Evolutionary conservation across 129 eudicot species (phyloP).

Genomic region (Smallanthus sonchifolius): DNA sequence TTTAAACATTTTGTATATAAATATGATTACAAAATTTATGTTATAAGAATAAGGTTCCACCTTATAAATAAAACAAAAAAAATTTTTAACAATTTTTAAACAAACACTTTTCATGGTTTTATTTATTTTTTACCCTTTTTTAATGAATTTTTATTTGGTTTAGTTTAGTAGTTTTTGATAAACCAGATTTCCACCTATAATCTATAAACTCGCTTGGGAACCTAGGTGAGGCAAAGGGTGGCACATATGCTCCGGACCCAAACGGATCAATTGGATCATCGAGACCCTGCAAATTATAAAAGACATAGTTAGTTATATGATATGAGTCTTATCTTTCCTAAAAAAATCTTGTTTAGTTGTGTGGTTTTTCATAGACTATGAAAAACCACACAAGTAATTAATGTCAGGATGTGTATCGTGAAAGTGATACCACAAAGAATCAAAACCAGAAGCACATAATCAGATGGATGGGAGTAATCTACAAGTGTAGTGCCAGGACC

Average conservation of each 20-base stretch:
- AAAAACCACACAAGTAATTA: too few species aligned
- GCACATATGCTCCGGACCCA: conserved; percentile 4
- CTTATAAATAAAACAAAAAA: too few species aligned
- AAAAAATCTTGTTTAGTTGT: background rate
- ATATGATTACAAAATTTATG: too few species aligned
- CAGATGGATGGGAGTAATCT: background rate
- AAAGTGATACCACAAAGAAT: background rate
- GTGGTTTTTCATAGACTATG: background rate
- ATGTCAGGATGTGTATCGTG: background rate
- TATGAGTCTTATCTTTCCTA: background rate
- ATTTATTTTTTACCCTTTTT: too few species aligned
- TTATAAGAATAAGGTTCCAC: too few species aligned
- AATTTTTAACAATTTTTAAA: too few species aligned
- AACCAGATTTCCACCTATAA: too few species aligned
- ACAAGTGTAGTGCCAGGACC: conserved; percentile 8
- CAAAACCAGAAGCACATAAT: background rate
- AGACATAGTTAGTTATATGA: background rate
- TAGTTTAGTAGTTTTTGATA: too few species aligned
- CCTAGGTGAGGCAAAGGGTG: conserved; percentile 5
- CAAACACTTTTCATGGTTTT: too few species aligned
- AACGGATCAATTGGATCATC: conserved; percentile 4
- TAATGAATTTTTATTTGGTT: too few species aligned
- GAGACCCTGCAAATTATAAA: conserved; percentile 10
- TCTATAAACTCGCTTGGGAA: background rate
- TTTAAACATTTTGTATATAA: too few species aligned